A percentile compares a stretch with the other conserved stretches of the same genome.
phyloP scores from a whole-genome alignment of 78 protist species.

The Dictyostelium purpureum region DNA sequence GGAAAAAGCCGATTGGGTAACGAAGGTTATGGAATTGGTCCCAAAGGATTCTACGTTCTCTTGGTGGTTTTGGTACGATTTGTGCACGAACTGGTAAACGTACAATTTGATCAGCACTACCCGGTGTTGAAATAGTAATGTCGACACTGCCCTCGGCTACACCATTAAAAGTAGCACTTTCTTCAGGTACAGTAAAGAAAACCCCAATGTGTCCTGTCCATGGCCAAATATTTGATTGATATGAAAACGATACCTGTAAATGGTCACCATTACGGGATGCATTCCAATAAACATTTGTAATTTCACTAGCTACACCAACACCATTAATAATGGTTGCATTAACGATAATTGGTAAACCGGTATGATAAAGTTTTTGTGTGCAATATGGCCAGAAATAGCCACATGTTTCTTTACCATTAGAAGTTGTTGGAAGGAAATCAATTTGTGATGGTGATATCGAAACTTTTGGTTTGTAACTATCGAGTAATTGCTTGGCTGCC shows the following conservation, averaged over 20 bases:
- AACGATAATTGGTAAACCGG: constrained; percentile 82
- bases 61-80: constrained; percentile 90
- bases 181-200: constrained; percentile 38
- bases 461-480: constrained; percentile 75
- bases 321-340: constrained; percentile 93
- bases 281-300: constrained; percentile 19
- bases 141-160: constrained; percentile 63
- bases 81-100: constrained; percentile 62
- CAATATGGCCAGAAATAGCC: constrained; percentile 96
- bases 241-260: constrained; percentile 21
- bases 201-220: constrained; percentile 92
- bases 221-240: constrained; percentile 87
- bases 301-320: constrained; percentile 59
- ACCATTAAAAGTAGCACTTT: constrained; percentile 55
- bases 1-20: constrained; percentile 95
- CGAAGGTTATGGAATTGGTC: constrained; percentile 91
- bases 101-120: not conserved
- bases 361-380: constrained; percentile 86
- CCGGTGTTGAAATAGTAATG: constrained; percentile 28
- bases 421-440: constrained; percentile 53
- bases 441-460: constrained; percentile 58
- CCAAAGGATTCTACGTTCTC: constrained; percentile 93
- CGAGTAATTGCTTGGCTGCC: constrained; percentile 12
- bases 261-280: constrained; percentile 64
- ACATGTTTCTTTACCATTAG: constrained; percentile 56